Evolutionary conservation across 2,329 filamentous ascomycete genomes (phyloP).

Genomic region (Clonostachys byssicola): DNA sequence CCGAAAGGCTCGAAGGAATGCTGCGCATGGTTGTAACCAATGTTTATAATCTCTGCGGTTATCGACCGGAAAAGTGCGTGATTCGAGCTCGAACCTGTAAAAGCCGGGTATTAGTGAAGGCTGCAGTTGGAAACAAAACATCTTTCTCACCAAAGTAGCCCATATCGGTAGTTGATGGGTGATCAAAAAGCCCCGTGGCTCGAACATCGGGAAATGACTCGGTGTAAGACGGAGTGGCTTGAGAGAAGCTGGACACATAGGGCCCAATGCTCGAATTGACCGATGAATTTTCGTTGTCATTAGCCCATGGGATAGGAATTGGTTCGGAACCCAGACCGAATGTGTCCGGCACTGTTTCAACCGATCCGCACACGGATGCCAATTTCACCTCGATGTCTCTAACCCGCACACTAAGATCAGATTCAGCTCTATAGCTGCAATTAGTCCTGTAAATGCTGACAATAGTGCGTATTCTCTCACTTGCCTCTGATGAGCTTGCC

Average conservation of each 20-base stretch:
- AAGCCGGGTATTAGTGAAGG: not conserved
- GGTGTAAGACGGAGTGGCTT: not conserved
- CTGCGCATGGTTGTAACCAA: slow-evolving; percentile 6
- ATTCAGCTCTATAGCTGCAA: no score
- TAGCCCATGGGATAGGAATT: no score
- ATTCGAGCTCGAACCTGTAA: slow-evolving; percentile 19
- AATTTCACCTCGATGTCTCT: no score
- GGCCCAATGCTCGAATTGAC: no score
- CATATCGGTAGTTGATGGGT: slow-evolving; percentile 12
- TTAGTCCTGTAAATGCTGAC: no score
- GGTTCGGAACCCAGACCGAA: no score
- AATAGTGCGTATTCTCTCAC: no score
- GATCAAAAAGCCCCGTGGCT: slow-evolving; percentile 19
- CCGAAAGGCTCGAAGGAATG: slow-evolving; percentile 5
- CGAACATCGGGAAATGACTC: slow-evolving; percentile 16
- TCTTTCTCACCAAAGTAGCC: slow-evolving; percentile 14
- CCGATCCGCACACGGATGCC: no score
- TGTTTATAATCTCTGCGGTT: slow-evolving; percentile 14
- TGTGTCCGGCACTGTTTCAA: no score
- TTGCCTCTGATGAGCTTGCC: no score
- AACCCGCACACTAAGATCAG: no score
- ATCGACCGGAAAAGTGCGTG: slow-evolving; percentile 19
- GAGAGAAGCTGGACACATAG: not conserved
- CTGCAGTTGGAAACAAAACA: not conserved
- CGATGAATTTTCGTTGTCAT: no score